These are phyloP conservation scores for Teratosphaeria gauchensis DNA, from an alignment of 2,329 filamentous ascomycete genomes.

Conservation along the genomic window DNA sequence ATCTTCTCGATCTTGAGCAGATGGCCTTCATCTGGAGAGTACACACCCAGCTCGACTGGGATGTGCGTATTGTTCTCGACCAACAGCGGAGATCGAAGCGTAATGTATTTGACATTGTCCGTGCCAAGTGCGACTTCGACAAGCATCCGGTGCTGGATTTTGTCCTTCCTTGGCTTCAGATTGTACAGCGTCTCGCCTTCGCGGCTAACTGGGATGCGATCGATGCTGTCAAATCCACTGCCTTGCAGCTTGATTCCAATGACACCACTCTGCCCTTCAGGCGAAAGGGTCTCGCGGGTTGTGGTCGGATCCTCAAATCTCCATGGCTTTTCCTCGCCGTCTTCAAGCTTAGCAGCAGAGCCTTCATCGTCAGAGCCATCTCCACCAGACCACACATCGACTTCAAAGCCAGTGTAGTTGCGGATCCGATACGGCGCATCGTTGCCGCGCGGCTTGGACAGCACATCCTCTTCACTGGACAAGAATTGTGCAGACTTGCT, in stretches of 20 bases:
- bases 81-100: slow-evolving; percentile 78
- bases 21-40: slow-evolving; percentile 76
- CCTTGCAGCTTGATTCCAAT: slow-evolving; percentile 80
- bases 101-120: slow-evolving; percentile 98
- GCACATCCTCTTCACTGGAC: slow-evolving; percentile 75
- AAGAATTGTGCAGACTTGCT: slow-evolving; percentile 92
- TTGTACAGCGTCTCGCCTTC: slow-evolving; percentile 90
- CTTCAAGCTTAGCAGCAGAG: slow-evolving; percentile 67
- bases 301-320: slow-evolving; percentile 94
- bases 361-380: slow-evolving; percentile 54
- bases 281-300: slow-evolving; percentile 83
- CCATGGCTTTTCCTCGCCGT: slow-evolving; percentile 90
- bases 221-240: slow-evolving; percentile 85
- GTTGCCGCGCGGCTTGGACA: slow-evolving; percentile 82
- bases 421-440: slow-evolving; percentile 90
- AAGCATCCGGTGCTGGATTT: slow-evolving; percentile 76
- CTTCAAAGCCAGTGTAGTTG: slow-evolving; percentile 90
- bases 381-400: slow-evolving; percentile 72
- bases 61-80: slow-evolving; percentile 97
- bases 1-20: slow-evolving; percentile 98
- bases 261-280: slow-evolving; percentile 69
- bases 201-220: slow-evolving; percentile 80
- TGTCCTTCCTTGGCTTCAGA: slow-evolving; percentile 75
- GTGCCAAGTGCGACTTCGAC: slow-evolving; percentile 85
- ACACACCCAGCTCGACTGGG: slow-evolving; percentile 85